A percentile compares a stretch with the other conserved stretches of the same genome.
Conservation (phyloP, 805 yeast genomes). For the Barnettozyma pratensis region DNA sequence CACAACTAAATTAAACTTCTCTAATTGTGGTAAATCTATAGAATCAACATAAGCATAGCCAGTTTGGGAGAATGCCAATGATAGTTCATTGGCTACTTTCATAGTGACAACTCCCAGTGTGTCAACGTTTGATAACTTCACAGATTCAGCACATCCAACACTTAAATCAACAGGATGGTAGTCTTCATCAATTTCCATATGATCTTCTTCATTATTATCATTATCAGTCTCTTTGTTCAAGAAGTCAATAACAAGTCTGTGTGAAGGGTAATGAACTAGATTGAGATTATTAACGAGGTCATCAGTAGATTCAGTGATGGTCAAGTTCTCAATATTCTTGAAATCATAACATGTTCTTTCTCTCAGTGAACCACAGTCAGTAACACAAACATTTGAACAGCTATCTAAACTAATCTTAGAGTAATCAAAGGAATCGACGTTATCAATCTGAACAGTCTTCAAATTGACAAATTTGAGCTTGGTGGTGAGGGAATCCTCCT, state of each 20-base stretch:
- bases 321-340: neutral
- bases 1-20: neutral
- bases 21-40: neutral
- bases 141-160: neutral
- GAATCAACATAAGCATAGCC: neutral
- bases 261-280: neutral
- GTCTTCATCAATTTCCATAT: neutral
- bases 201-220: neutral
- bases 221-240: neutral
- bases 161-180: neutral
- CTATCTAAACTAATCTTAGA: neutral
- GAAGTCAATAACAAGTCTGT: neutral
- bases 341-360: neutral
- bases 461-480: slow-evolving; percentile 1
- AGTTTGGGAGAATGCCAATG: neutral
- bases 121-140: neutral
- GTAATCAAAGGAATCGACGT: neutral
- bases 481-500: neutral
- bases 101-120: neutral
- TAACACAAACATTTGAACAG: neutral
- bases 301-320: neutral
- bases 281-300: slow-evolving; percentile 1
- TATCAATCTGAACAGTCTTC: neutral
- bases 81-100: neutral
- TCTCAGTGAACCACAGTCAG: neutral